A percentile compares a stretch with the other conserved stretches of the same genome.
Evolutionary conservation across 352 stramenopile genomes (phyloP).

Genomic region (Aphanomyces astaci): DNA sequence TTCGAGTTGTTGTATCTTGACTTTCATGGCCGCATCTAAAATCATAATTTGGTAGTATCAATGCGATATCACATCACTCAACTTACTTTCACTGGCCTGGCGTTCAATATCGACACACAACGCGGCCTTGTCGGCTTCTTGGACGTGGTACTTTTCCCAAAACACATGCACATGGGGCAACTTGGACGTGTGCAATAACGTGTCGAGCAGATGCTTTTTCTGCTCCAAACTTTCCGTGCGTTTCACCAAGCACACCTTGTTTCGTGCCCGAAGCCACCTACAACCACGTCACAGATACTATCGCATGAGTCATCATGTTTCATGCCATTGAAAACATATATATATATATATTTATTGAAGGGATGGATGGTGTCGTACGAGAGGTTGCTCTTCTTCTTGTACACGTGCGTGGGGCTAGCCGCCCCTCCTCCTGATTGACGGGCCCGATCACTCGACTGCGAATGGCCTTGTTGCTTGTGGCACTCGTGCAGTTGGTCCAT

Average conservation of each 20-base stretch:
- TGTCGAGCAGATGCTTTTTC: conserved; percentile 18
- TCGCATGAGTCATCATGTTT: too few relatives aligned
- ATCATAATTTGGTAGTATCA: too few relatives aligned
- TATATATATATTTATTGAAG: too few relatives aligned
- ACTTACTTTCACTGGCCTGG: neutral
- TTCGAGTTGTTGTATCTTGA: neutral
- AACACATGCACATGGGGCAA: neutral
- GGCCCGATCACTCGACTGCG: too few relatives aligned
- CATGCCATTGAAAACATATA: too few relatives aligned
- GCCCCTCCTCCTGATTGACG: too few relatives aligned
- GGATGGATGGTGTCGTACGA: too few relatives aligned
- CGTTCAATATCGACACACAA: neutral
- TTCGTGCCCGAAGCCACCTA: conserved; percentile 8
- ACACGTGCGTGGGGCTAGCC: neutral
- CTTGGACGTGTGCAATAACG: neutral
- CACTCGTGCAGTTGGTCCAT: neutral
- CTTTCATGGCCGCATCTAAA: neutral
- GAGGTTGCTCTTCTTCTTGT: conserved; percentile 12
- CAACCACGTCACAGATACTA: neutral
- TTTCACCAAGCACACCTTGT: conserved; percentile 4
- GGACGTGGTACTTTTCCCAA: neutral
- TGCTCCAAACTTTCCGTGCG: conserved; percentile 13
- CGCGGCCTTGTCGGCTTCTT: conserved; percentile 11
- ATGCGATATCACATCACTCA: neutral
- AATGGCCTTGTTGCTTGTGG: neutral